These are phyloP conservation scores for Ballota nigra DNA, from an alignment of 257 asterid species.

Conservation along the genomic window DNA sequence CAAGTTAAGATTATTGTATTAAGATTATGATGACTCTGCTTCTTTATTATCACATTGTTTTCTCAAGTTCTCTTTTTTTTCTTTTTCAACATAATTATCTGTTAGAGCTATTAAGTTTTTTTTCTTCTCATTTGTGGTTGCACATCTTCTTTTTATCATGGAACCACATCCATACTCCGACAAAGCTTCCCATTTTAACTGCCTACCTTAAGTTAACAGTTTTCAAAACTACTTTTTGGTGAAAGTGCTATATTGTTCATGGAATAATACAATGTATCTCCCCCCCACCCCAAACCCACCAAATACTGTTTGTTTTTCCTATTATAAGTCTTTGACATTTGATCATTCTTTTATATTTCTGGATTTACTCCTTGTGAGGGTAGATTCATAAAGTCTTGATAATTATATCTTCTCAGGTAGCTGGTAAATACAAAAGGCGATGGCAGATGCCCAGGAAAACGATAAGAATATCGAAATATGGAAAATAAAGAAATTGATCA, in stretches of 20 bases:
- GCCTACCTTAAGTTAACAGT: not conserved
- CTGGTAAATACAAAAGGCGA: constrained; percentile 18
- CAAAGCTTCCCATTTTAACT: not conserved
- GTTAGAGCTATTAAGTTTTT: not conserved
- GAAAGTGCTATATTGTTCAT: no score
- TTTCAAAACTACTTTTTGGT: not conserved
- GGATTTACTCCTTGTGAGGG: not conserved
- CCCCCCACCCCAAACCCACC: no score
- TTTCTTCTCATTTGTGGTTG: not conserved
- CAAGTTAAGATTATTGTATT: not conserved
- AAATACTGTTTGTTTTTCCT: no score
- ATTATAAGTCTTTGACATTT: not conserved
- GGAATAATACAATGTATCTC: no score
- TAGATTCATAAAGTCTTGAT: not conserved
- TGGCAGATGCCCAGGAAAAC: constrained; percentile 54
- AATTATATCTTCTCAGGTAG: constrained; percentile 24
- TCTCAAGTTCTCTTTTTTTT: not conserved
- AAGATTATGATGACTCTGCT: not conserved
- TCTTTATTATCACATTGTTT: not conserved
- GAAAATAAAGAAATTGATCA: constrained; percentile 60
- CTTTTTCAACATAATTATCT: not conserved
- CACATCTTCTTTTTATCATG: not conserved
- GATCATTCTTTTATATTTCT: not conserved
- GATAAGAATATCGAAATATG: constrained; percentile 61
- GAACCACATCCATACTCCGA: not conserved